These are phyloP conservation scores for Cynanchum wilfordii DNA, from an alignment of 257 asterid genomes.

Conservation along the genomic window DNA sequence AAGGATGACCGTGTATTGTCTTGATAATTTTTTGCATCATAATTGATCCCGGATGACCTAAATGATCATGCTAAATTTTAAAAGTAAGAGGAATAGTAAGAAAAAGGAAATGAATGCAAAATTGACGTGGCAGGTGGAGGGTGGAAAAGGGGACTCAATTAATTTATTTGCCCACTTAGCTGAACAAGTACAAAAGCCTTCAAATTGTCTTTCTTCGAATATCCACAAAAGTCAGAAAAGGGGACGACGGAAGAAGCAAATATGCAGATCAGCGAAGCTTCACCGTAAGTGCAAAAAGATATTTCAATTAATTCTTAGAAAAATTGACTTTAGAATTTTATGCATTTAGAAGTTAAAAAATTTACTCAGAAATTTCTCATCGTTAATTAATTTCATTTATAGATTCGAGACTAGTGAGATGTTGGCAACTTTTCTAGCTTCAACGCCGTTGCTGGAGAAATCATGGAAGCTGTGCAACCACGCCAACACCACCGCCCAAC, in stretches of 20 bases:
- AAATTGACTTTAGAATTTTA: slow-evolving; percentile 5
- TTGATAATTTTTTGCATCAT: too few species aligned
- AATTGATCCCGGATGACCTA: too few species aligned
- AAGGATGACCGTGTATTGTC: too few species aligned
- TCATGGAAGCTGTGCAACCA: slow-evolving; percentile 59
- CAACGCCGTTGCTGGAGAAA: slow-evolving; percentile 70
- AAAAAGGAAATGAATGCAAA: too few species aligned
- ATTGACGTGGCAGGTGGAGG: background rate
- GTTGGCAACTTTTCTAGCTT: slow-evolving; percentile 64
- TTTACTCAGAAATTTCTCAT: background rate
- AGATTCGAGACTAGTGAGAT: slow-evolving; percentile 90
- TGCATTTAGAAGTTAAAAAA: background rate
- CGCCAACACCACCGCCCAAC: slow-evolving; percentile 42
- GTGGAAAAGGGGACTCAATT: background rate
- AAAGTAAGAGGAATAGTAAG: too few species aligned
- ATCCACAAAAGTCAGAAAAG: background rate
- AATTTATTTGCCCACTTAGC: background rate
- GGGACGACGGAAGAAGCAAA: background rate
- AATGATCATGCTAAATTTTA: too few species aligned
- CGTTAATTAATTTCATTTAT: background rate
- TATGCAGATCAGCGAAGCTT: background rate
- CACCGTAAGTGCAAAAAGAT: background rate
- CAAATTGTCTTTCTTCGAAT: background rate
- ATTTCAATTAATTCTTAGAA: background rate
- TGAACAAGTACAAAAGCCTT: background rate